Percentiles rank a stretch among this genome's conserved stretches.
phyloP scores from a whole-genome alignment of 345 rosid species.

The Arabis alpina region DNA sequence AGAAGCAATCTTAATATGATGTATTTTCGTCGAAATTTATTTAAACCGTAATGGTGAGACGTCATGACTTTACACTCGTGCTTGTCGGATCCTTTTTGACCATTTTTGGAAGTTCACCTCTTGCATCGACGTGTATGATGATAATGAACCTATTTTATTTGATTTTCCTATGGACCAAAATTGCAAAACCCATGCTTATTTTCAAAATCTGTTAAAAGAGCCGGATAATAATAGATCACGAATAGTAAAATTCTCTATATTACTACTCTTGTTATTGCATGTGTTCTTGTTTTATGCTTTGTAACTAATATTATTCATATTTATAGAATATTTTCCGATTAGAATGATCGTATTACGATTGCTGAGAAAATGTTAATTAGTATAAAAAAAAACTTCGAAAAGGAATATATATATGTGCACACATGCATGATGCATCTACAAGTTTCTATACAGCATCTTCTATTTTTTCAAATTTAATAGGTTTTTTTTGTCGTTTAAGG shows the following conservation, averaged over 20 bases:
- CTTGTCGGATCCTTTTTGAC: slow-evolving; percentile 3
- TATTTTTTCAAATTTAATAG: no score
- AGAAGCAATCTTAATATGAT: slow-evolving; percentile 32
- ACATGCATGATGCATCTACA: not conserved
- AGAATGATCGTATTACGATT: not conserved
- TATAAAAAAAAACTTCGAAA: not conserved
- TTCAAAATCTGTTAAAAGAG: no score
- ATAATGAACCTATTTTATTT: no score
- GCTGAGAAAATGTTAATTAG: not conserved
- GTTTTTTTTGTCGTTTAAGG: not conserved
- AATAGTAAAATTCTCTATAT: no score
- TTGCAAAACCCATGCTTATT: no score
- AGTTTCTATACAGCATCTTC: not conserved
- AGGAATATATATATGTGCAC: not conserved
- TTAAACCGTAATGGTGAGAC: slow-evolving; percentile 19
- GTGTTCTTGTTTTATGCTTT: no score
- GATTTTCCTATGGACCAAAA: no score
- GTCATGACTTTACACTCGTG: slow-evolving; percentile 21
- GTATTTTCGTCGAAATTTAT: slow-evolving; percentile 5
- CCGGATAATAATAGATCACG: no score
- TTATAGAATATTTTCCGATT: no score
- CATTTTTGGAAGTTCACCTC: not conserved
- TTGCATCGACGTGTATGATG: not conserved
- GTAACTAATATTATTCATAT: no score
- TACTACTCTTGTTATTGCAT: no score